Percentiles rank a stretch among this genome's conserved stretches.
These are phyloP conservation scores for Dinochytrium kinnereticum DNA, from an alignment of 371 early-diverging fungal genomes.

Conservation along the genomic window DNA sequence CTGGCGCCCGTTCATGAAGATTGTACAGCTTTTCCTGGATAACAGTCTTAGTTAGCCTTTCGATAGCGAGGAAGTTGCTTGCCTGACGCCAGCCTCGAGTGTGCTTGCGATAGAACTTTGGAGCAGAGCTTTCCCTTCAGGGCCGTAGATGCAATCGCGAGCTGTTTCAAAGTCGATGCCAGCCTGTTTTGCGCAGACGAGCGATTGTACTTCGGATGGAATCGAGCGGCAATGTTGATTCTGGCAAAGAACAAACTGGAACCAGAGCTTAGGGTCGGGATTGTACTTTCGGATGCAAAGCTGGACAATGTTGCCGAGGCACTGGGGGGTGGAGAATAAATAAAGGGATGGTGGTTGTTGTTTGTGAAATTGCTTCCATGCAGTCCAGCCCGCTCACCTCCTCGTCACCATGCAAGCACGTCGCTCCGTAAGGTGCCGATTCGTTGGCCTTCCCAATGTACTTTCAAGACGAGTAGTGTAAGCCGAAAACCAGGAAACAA, in stretches of 20 bases:
- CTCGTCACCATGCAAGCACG: slow-evolving; percentile 30
- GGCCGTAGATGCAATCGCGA: slow-evolving; percentile 12
- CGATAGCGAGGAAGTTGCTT: not conserved
- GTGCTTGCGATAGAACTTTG: not conserved
- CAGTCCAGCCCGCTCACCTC: slow-evolving; percentile 9
- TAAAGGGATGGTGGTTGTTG: not conserved
- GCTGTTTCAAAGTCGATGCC: not conserved
- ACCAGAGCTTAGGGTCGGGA: slow-evolving; percentile 22
- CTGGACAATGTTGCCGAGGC: slow-evolving; percentile 31
- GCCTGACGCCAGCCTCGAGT: not conserved
- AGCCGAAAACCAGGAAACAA: not conserved
- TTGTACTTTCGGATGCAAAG: slow-evolving; percentile 27
- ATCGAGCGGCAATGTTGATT: slow-evolving; percentile 18
- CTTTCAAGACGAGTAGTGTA: not conserved
- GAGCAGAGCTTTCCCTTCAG: slow-evolving; percentile 10
- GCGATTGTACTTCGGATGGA: slow-evolving; percentile 5
- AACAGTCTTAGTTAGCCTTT: not conserved
- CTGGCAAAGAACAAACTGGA: slow-evolving; percentile 23
- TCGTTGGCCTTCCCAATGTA: slow-evolving; percentile 27
- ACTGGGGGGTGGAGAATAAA: not conserved
- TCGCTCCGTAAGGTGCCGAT: slow-evolving; percentile 1
- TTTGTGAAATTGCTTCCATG: not conserved
- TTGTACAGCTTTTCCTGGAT: slow-evolving; percentile 31
- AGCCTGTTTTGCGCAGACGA: slow-evolving; percentile 18
- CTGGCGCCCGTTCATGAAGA: slow-evolving; percentile 11